Percentiles rank a stretch among this genome's conserved stretches.
Evolutionary conservation across 768 basidiomycete genomes (phyloP).

Genomic region (Mycena epipterygia): DNA sequence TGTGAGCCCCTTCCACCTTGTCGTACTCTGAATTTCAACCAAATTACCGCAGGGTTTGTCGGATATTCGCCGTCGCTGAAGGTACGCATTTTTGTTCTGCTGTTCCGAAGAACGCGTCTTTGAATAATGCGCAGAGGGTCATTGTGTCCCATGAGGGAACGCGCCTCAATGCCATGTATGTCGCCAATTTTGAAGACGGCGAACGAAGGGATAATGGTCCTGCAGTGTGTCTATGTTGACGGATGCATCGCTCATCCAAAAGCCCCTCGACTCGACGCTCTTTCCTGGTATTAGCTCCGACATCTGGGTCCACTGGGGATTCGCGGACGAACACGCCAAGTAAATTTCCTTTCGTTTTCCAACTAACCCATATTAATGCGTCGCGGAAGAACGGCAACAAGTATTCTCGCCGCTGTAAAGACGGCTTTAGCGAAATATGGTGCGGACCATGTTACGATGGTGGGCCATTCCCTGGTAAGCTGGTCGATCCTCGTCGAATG

Average conservation of each 20-base stretch:
- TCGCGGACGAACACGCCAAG: constrained; percentile 59
- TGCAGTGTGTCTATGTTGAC: constrained; percentile 49
- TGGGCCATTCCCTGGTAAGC: constrained; percentile 57
- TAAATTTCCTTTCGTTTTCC: constrained; percentile 42
- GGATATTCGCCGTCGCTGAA: constrained; percentile 59
- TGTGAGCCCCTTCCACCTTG: constrained; percentile 39
- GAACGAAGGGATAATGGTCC: not conserved
- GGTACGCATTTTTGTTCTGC: constrained; percentile 7
- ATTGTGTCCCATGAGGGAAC: constrained; percentile 56
- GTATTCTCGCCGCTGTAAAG: constrained; percentile 60
- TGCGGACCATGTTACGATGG: constrained; percentile 56
- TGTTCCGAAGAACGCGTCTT: not conserved
- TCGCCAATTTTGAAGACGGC: too few relatives aligned
- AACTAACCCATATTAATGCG: not conserved
- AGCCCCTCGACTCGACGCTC: constrained; percentile 50
- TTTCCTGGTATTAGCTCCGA: constrained; percentile 64
- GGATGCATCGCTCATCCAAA: constrained; percentile 55
- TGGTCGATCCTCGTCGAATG: not conserved
- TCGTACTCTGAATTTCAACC: not conserved
- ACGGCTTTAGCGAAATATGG: constrained; percentile 50
- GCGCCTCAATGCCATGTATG: constrained; percentile 45
- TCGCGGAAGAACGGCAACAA: constrained; percentile 52
- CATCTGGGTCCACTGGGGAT: constrained; percentile 63
- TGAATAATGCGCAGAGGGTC: constrained; percentile 35
- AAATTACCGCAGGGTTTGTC: constrained; percentile 59